These are phyloP conservation scores for Coelomomyces lativittatus DNA, from an alignment of 371 early-diverging fungal species.

Conservation along the genomic window DNA sequence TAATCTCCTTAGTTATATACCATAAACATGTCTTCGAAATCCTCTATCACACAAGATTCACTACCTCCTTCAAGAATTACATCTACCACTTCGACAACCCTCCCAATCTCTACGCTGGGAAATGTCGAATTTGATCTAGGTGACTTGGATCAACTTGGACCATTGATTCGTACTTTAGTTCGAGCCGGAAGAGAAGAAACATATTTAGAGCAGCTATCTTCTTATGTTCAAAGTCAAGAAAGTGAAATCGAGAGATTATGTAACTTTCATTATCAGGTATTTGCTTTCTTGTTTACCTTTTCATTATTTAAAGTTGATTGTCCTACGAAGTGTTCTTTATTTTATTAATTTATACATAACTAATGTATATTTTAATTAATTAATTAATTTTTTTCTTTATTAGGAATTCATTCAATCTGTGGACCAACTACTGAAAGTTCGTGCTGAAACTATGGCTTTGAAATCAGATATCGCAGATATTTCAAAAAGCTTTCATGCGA, in stretches of 20 bases:
- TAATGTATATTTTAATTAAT: no score
- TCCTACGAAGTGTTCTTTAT: no score
- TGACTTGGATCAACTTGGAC: conserved; percentile 63
- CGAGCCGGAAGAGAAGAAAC: conserved; percentile 64
- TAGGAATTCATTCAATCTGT: conserved; percentile 89
- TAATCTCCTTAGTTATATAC: no score
- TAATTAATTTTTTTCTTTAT: no score
- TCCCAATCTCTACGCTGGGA: no score
- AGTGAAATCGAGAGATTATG: conserved; percentile 94
- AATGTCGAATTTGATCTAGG: conserved; percentile 11
- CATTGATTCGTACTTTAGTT: conserved; percentile 74
- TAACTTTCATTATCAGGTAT: conserved; percentile 77
- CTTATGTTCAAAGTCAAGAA: conserved; percentile 68
- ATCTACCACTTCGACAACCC: no score
- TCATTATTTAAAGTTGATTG: no score
- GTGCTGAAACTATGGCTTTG: conserved; percentile 63
- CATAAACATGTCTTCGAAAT: no score
- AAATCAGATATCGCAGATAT: conserved; percentile 66
- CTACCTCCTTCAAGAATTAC: no score
- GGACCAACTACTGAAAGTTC: conserved; percentile 80
- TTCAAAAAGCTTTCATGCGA: conserved; percentile 58
- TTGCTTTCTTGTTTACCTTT: not conserved
- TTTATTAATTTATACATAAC: no score
- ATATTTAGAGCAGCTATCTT: conserved; percentile 64
- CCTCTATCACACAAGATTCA: no score